These are phyloP conservation scores for Tuber borchii DNA, from an alignment of 495 filamentous ascomycete species.

Conservation along the genomic window DNA sequence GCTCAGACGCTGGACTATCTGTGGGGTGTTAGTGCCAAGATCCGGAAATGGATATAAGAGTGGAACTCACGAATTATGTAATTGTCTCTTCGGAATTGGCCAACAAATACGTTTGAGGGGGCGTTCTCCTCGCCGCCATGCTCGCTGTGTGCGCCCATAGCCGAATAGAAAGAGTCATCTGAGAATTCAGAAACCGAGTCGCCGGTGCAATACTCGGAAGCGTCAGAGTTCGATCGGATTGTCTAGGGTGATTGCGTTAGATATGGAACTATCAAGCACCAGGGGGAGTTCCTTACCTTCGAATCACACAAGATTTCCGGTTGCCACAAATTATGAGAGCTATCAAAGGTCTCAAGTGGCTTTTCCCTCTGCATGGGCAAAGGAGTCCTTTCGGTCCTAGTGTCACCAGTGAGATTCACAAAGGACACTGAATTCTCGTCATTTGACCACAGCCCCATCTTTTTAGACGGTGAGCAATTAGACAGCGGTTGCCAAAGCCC, in stretches of 20 bases:
- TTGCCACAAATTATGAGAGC: conserved; percentile 16
- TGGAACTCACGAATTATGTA: conserved; percentile 17
- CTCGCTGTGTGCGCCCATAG: conserved; percentile 11
- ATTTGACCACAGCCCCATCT: conserved; percentile 9
- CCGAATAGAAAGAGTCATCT: conserved; percentile 19
- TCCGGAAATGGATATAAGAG: background rate
- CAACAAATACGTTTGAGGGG: conserved; percentile 19
- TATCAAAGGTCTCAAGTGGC: conserved; percentile 16
- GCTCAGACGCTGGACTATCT: conserved; percentile 8
- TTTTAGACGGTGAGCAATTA: conserved; percentile 5
- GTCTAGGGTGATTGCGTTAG: background rate
- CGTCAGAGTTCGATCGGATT: conserved; percentile 22
- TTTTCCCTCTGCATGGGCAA: conserved; percentile 4
- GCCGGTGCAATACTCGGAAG: conserved; percentile 21
- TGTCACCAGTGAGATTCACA: conserved; percentile 1
- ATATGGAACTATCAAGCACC: background rate
- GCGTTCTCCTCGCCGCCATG: background rate
- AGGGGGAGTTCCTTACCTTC: conserved; percentile 12
- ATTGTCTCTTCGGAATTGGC: conserved; percentile 22
- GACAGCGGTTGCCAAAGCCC: conserved; percentile 20
- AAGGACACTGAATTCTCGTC: conserved; percentile 7
- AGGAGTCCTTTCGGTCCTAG: conserved; percentile 4
- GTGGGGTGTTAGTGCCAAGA: background rate
- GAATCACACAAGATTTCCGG: conserved; percentile 3
- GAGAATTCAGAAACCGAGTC: conserved; percentile 19